Conservation (phyloP, 371 early-diverging fungal species). For the Caulochytrium protostelioides region DNA sequence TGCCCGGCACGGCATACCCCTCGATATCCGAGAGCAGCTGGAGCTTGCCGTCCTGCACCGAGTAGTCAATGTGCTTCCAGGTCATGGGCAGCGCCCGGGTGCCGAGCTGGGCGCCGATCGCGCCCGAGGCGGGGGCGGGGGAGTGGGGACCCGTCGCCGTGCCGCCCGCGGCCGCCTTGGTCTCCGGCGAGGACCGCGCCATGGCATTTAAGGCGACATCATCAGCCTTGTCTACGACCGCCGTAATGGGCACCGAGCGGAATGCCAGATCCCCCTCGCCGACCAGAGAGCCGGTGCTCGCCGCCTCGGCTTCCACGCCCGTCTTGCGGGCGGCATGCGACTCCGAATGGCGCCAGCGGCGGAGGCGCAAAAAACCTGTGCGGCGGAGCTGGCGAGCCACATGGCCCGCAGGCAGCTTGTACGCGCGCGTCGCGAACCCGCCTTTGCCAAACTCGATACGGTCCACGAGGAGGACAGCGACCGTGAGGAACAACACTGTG, state of each 20-base stretch:
- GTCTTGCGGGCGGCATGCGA: too few species aligned
- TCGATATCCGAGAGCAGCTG: conserved; percentile 22
- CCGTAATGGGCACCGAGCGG: too few species aligned
- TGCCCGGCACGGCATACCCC: conserved; percentile 32
- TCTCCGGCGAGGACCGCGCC: too few species aligned
- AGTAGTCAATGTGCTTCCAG: conserved; percentile 34
- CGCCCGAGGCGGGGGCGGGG: neutral
- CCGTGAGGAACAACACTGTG: conserved; percentile 26
- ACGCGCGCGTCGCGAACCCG: conserved; percentile 32
- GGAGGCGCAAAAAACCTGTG: too few species aligned
- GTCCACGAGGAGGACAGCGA: conserved; percentile 32
- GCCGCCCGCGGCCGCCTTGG: conserved; percentile 22
- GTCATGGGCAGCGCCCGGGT: too few species aligned
- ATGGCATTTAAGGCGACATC: too few species aligned
- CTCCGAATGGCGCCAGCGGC: too few species aligned
- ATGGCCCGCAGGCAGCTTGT: too few species aligned
- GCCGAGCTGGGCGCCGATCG: neutral
- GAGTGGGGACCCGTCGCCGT: conserved; percentile 5
- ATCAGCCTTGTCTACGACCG: conserved; percentile 7
- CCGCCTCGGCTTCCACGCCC: too few species aligned
- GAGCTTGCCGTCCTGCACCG: conserved; percentile 29
- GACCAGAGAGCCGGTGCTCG: too few species aligned
- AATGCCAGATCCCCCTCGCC: too few species aligned
- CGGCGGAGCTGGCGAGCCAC: too few species aligned
- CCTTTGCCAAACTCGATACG: conserved; percentile 27